These are phyloP conservation scores for Sideroxylon spinosum DNA, from an alignment of 179 eudicot species.

Conservation along the genomic window DNA sequence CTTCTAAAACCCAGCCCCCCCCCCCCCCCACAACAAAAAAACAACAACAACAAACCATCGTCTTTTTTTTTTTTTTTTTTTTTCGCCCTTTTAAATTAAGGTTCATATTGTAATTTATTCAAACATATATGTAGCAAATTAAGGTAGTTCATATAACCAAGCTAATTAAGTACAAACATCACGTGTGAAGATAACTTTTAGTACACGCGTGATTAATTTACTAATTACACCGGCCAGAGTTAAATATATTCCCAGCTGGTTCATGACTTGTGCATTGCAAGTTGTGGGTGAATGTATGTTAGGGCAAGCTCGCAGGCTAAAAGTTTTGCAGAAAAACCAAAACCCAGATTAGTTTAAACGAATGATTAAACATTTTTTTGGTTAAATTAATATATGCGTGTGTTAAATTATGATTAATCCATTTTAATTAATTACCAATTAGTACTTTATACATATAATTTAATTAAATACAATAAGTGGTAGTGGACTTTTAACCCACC, in stretches of 20 bases:
- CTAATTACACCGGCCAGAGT: not conserved
- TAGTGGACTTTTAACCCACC: slow-evolving; percentile 10
- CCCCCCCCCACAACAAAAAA: no score
- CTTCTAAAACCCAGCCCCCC: not conserved
- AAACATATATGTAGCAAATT: not conserved
- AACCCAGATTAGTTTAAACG: not conserved
- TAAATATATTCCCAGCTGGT: not conserved
- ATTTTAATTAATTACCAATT: not conserved
- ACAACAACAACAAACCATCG: no score
- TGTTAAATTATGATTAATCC: not conserved
- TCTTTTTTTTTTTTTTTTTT: no score
- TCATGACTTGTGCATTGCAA: not conserved
- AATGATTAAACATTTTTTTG: not conserved
- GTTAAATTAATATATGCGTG: not conserved
- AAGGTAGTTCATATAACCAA: not conserved
- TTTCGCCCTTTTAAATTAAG: no score
- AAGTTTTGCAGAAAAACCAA: not conserved
- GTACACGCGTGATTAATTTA: not conserved
- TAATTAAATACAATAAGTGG: not conserved
- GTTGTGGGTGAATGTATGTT: not conserved
- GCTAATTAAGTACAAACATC: not conserved
- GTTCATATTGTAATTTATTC: no score
- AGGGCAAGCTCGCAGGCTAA: not conserved
- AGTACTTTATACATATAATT: not conserved
- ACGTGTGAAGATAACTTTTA: not conserved